Evolutionary conservation across 306 rosid species (phyloP).

Genomic region (Delonix regia): DNA sequence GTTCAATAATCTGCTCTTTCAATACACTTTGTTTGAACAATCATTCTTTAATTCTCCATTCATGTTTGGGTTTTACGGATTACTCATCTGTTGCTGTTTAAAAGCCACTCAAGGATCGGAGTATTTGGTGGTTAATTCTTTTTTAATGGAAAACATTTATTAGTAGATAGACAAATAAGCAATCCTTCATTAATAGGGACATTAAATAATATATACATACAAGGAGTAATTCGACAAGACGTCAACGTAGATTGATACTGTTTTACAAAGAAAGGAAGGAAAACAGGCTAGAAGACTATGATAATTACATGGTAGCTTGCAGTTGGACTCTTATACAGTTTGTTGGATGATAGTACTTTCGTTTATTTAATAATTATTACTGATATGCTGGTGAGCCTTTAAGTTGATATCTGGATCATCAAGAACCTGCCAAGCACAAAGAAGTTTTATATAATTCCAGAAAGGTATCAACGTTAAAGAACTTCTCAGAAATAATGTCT

Average conservation of each 20-base stretch:
- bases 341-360: constrained; percentile 16
- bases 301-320: constrained; percentile 24
- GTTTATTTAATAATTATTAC: constrained; percentile 28
- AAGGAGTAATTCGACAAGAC: constrained; percentile 14
- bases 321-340: neutral
- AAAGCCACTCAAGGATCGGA: neutral
- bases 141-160: neutral
- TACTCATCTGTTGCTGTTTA: neutral
- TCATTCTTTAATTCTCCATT: neutral
- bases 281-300: constrained; percentile 15
- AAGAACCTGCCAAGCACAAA: constrained; percentile 45
- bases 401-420: constrained; percentile 22
- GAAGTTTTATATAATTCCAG: neutral
- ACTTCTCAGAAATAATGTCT: neutral
- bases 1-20: neutral
- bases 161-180: neutral
- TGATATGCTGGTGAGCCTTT: constrained; percentile 21
- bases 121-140: neutral
- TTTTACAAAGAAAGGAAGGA: constrained; percentile 9
- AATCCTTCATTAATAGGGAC: constrained; percentile 6
- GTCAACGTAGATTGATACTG: neutral
- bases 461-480: neutral
- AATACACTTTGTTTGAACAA: neutral
- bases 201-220: constrained; percentile 21
- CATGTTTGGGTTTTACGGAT: neutral